Evolutionary conservation across 2,329 filamentous ascomycete genomes (phyloP), one percentile per base, ranked within the genome.

Genomic region (Fusarium tanahbumbuense): DNA sequence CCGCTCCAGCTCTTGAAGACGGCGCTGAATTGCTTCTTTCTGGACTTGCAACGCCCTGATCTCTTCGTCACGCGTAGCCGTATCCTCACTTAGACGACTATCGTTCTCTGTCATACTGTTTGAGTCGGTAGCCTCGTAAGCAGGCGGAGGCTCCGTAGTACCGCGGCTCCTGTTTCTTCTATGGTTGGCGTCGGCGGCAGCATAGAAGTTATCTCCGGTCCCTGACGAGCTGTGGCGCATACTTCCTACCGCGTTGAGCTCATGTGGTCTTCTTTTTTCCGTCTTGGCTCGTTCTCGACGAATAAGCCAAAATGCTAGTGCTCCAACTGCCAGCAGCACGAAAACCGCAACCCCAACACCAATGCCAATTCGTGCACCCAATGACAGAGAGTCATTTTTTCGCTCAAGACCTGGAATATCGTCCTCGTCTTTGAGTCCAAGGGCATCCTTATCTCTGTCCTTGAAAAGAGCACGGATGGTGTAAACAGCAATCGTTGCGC

Each of bases 391-490:
- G 7, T 70, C 50, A 13, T 50, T 28, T 8, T 71, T 44, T 27
- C 59, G 50, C 6, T 73, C 66, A 7, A 58, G 58, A 4, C 76
- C 71, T 27, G 60, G 60, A 22, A 78, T 76, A 6, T 79, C 74
- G 16, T 77, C 73, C 23, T 80, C 76, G 34, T 81, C 77, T 6
- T 77, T 75, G 2, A 81, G 61, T 12, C 79, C 78, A 7, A 82
- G 70, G 13, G 70, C 66, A 30, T 73, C 73, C 50, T 78, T 79
- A 59, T 82, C 80, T 10, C 70, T 69, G n/a, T 79, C 77, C 45
- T 76, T 76, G 60, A 81, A 82, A n/a, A 81, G 74, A 6, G 79
- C 80, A 20, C 76, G 76, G 34, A 81, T 78, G 8, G 77, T 78
- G 57, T 80, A 77, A 12, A 81, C 78, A 7, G 79, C 80, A 25